A percentile compares a stretch with the other conserved stretches of the same genome.
phyloP scores from a whole-genome alignment of 2,329 filamentous ascomycete genomes.

The Arthrobotrys entomopaga region DNA sequence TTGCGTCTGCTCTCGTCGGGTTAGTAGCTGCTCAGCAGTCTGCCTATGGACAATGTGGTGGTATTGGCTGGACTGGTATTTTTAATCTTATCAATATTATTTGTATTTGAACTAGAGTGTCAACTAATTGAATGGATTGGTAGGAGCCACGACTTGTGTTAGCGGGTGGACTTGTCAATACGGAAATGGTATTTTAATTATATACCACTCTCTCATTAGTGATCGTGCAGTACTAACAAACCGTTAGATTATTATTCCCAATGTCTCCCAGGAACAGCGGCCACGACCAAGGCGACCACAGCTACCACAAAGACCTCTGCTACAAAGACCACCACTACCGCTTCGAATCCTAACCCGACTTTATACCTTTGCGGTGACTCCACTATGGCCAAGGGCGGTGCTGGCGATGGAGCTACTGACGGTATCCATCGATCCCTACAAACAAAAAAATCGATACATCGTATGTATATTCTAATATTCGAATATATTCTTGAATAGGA shows the following conservation, averaged over 20 bases:
- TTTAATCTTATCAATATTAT: neutral
- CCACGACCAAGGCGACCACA: constrained; percentile 2
- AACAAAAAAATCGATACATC: no score
- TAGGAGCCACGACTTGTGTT: constrained; percentile 36
- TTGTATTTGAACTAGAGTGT: neutral
- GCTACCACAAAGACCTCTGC: constrained; percentile 18
- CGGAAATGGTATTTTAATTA: constrained; percentile 27
- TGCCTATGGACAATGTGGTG: constrained; percentile 47
- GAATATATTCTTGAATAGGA: constrained; percentile 16
- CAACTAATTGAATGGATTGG: neutral
- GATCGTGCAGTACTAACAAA: constrained; percentile 8
- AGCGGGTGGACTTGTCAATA: constrained; percentile 43
- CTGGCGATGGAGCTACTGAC: constrained; percentile 42
- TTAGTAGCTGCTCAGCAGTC: constrained; percentile 34
- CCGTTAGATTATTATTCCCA: constrained; percentile 40
- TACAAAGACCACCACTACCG: constrained; percentile 25
- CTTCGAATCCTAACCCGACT: constrained; percentile 36
- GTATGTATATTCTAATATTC: no score
- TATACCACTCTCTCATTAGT: no score
- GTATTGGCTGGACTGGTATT: constrained; percentile 47
- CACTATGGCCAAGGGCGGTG: constrained; percentile 49
- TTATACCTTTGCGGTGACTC: constrained; percentile 49
- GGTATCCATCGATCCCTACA: constrained; percentile 15
- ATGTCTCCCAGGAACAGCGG: constrained; percentile 31
- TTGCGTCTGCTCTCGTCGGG: constrained; percentile 11